Conservation (phyloP, 163 green algal species). For the Chlorella variabilis region DNA sequence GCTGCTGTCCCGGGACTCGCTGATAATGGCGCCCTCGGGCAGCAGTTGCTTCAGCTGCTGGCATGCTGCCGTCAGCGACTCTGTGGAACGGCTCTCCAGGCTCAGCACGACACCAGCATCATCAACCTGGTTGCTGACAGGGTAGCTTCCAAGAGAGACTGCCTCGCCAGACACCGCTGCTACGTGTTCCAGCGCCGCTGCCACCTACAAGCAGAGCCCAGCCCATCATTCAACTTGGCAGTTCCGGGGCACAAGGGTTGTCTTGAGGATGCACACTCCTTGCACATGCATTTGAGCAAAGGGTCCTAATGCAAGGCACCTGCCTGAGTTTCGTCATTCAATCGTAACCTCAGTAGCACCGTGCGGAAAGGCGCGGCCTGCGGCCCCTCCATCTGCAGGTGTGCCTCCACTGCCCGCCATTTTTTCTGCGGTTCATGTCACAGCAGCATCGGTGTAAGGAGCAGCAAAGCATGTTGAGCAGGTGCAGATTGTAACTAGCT, state of each 20-base stretch:
- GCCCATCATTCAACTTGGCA: no score
- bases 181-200: slow-evolving; percentile 68
- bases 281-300: no score
- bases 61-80: slow-evolving; percentile 16
- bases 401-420: slow-evolving; percentile 67
- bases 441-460: no score
- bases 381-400: slow-evolving; percentile 46
- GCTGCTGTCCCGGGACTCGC: slow-evolving; percentile 10
- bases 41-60: slow-evolving; percentile 41
- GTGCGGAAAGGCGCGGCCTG: slow-evolving; percentile 53
- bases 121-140: slow-evolving; percentile 65
- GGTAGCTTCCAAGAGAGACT: slow-evolving; percentile 81
- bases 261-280: no score
- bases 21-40: slow-evolving; percentile 12
- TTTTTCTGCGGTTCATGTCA: slow-evolving; percentile 59
- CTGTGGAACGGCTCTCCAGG: slow-evolving; percentile 57
- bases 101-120: slow-evolving; percentile 56
- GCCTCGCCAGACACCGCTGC: slow-evolving; percentile 45
- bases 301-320: no score
- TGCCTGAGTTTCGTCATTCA: slow-evolving; percentile 73
- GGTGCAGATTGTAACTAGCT: no score
- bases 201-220: slow-evolving; percentile 54
- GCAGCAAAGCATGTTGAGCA: no score
- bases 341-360: slow-evolving; percentile 64
- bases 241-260: no score